Evolutionary conservation across 768 basidiomycete genomes (phyloP).

Genomic region (Pulveroboletus sp.): DNA sequence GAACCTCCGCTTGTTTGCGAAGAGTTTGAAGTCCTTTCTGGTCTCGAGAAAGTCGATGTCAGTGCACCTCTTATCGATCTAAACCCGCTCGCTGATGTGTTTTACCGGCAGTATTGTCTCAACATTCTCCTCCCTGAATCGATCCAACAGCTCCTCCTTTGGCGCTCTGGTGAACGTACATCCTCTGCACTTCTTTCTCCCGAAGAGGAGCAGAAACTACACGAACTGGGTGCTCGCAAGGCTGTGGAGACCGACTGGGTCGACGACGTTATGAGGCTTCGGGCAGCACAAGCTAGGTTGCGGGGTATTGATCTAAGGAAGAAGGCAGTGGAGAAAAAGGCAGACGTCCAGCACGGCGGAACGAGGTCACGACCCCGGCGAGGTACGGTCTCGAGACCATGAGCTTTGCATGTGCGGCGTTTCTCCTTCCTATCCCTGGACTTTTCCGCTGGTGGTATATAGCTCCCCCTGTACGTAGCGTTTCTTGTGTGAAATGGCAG

Average conservation of each 20-base stretch:
- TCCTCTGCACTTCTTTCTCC: slow-evolving; percentile 46
- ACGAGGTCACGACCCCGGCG: slow-evolving; percentile 30
- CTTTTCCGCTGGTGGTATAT: neutral
- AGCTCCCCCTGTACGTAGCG: neutral
- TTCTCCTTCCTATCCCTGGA: slow-evolving; percentile 13
- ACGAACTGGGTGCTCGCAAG: slow-evolving; percentile 45
- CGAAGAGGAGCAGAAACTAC: slow-evolving; percentile 56
- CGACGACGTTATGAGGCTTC: slow-evolving; percentile 49
- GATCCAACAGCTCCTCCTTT: slow-evolving; percentile 69
- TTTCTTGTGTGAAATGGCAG: neutral
- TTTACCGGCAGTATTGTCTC: slow-evolving; percentile 55
- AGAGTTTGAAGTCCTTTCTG: slow-evolving; percentile 43
- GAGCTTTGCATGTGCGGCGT: neutral
- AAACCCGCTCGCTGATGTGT: neutral
- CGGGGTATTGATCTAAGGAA: slow-evolving; percentile 31
- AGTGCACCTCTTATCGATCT: slow-evolving; percentile 12
- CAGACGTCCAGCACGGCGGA: slow-evolving; percentile 18
- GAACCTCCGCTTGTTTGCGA: slow-evolving; percentile 36
- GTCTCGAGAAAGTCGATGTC: slow-evolving; percentile 52
- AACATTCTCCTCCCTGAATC: slow-evolving; percentile 73
- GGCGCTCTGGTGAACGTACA: slow-evolving; percentile 61
- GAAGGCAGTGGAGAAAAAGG: slow-evolving; percentile 22
- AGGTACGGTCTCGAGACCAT: slow-evolving; percentile 19
- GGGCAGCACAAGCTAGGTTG: slow-evolving; percentile 38
- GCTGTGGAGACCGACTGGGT: slow-evolving; percentile 67